phyloP scores from a whole-genome alignment of 805 yeast species.

The Yarrowia sp. region DNA sequence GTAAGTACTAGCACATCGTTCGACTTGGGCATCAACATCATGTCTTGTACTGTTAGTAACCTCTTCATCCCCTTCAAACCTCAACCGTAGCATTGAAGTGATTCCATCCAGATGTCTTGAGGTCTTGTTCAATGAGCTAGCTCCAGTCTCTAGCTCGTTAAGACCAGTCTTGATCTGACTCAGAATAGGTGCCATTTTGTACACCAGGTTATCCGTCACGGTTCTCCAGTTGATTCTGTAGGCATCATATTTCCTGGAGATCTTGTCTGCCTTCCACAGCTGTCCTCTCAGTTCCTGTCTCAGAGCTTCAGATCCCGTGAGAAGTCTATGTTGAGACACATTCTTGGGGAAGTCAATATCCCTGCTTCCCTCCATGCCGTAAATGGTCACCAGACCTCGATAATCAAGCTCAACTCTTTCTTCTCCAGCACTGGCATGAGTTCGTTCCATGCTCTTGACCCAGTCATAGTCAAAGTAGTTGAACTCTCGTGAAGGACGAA shows the following conservation, averaged over 20 bases:
- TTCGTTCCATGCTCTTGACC: constrained; percentile 30
- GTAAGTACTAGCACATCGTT: constrained; percentile 7
- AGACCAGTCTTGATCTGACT: not conserved
- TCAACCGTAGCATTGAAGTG: constrained; percentile 4
- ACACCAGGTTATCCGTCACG: constrained; percentile 9
- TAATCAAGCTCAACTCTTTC: constrained; percentile 21
- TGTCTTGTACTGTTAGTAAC: constrained; percentile 1
- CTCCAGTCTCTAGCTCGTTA: not conserved
- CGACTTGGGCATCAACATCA: constrained; percentile 16
- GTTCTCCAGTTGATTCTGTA: constrained; percentile 27
- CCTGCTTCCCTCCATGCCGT: constrained; percentile 18
- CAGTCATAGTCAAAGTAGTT: constrained; percentile 27
- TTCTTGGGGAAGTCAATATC: constrained; percentile 25
- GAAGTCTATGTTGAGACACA: constrained; percentile 28
- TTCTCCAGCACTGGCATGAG: constrained; percentile 3
- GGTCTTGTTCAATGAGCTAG: not conserved
- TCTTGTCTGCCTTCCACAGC: constrained; percentile 12
- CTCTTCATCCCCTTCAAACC: constrained; percentile 26
- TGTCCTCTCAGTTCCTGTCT: constrained; percentile 17
- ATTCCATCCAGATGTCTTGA: not conserved
- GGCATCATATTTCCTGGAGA: constrained; percentile 1
- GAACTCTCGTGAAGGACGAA: constrained; percentile 2
- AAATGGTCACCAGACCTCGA: constrained; percentile 16
- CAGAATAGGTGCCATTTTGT: constrained; percentile 22
- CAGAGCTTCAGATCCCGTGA: constrained; percentile 18